These are phyloP conservation scores for Elaeis guineensis DNA, from an alignment of 176 grass and related monocot genomes.

Conservation along the genomic window DNA sequence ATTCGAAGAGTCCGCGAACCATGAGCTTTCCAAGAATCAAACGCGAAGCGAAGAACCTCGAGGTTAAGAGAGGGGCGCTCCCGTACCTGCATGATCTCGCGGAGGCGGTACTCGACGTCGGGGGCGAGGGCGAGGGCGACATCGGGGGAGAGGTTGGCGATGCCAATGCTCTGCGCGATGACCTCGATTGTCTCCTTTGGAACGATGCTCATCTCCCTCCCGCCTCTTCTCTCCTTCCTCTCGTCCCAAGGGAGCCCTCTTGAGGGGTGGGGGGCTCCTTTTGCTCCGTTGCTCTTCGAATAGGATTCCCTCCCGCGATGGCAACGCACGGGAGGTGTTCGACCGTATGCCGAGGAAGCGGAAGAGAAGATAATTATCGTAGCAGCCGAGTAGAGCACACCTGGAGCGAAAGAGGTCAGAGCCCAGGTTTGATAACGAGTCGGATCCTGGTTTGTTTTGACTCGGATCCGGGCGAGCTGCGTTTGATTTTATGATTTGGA, in stretches of 20 bases:
- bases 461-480: too few relatives aligned
- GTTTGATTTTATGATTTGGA: too few relatives aligned
- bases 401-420: too few relatives aligned
- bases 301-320: neutral
- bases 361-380: too few relatives aligned
- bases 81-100: slow-evolving; percentile 86
- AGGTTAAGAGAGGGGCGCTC: neutral
- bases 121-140: slow-evolving; percentile 58
- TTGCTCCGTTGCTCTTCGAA: too few relatives aligned
- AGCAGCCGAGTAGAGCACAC: too few relatives aligned
- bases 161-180: slow-evolving; percentile 80
- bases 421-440: too few relatives aligned
- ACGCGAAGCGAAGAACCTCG: too few relatives aligned
- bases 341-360: neutral
- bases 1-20: too few relatives aligned
- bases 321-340: neutral
- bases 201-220: slow-evolving; percentile 58
- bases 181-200: slow-evolving; percentile 94
- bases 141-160: slow-evolving; percentile 58
- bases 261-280: too few relatives aligned
- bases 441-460: too few relatives aligned
- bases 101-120: slow-evolving; percentile 91
- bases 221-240: neutral
- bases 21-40: too few relatives aligned
- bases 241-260: neutral